Base-by-base conservation (phyloP, 352 stramenopile species). In the Phytophthora sojae region DNA sequence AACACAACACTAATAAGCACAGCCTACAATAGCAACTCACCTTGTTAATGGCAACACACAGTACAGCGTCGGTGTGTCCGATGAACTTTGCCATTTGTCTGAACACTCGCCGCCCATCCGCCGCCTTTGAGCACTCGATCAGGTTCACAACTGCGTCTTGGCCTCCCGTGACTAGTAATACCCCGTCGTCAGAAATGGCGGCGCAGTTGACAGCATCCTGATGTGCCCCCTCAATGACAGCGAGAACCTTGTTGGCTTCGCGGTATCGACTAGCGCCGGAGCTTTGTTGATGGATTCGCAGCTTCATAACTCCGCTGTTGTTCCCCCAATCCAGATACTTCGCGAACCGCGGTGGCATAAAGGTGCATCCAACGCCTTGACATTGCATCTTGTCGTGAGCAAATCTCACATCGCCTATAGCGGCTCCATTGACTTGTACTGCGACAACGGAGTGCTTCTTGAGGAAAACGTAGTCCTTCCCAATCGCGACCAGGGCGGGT, bases 381-480 rank as follows among this genome's bases (percentile, higher is more conserved):
- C 81, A 92, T 42, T 87, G 78, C 35, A 93, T 74, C 52, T 90
- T 93, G 58, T 95, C 88, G 32, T 81, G 79, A 1, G 81, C 61
- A 4, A 91, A 23, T 26, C 82, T 80, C 9, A 93, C 76, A 54
- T 93, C 86, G 0, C 88, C 83, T 17, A 93, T 68, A 0, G 80
- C 57, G 2, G 73, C 71, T 26, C 88, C 83, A 4, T 79, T 56
- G 14, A 78, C 53, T n/a, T 88, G 80, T 0, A 67, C 50, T 3
- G 73, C 62, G 14, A 73, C 25, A 8, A 60, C 26, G 0, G 77
- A 66, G 7, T 78, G 63, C 23, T 93, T 93, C 58, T 88, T 90
- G 2, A 95, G 53, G 19, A 91, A 88, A 0, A 92, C 84, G 15
- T 93, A 95, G 29, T 93, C 86, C 37, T 95, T 93, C 4, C 88